phyloP scores from a whole-genome alignment of 768 basidiomycete species.

The Mycena amicta region DNA sequence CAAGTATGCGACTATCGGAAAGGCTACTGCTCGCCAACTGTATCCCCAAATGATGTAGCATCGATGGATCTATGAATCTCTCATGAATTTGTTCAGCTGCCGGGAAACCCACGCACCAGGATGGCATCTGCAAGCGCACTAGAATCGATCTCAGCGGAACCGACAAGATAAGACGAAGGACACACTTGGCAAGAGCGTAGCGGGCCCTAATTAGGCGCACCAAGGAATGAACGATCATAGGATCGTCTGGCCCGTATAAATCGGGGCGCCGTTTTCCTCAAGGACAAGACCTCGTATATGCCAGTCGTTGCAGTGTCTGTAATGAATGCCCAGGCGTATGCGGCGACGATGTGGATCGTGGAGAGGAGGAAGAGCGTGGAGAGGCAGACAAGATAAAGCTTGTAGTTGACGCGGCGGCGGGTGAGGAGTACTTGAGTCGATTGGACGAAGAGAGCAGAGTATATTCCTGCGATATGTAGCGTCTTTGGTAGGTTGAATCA shows the following conservation, averaged over 20 bases:
- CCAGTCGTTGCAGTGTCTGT: constrained; percentile 3
- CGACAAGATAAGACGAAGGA: background rate
- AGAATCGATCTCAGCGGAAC: background rate
- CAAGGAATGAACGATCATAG: background rate
- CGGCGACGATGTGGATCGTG: constrained; percentile 7
- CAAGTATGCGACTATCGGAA: background rate
- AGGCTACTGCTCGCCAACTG: background rate
- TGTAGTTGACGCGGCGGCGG: constrained; percentile 1
- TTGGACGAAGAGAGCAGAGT: constrained; percentile 8
- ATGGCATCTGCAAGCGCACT: constrained; percentile 5
- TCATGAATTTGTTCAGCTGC: background rate
- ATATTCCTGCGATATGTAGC: constrained; percentile 3
- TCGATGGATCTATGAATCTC: background rate
- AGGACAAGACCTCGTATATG: constrained; percentile 11
- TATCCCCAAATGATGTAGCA: constrained; percentile 6
- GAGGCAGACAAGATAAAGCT: constrained; percentile 2
- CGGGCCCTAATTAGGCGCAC: background rate
- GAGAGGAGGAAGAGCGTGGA: constrained; percentile 7
- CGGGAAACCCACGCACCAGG: background rate
- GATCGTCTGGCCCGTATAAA: constrained; percentile 10
- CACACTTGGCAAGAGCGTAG: constrained; percentile 8
- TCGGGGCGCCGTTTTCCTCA: background rate
- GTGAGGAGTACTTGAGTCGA: background rate
- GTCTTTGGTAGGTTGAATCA: background rate
- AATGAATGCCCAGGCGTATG: constrained; percentile 14